Evolutionary conservation across 1,284 basidiomycete genomes (phyloP), one percentile per base, ranked within the genome.

Genomic region (Veloporphyrellus conicus): DNA sequence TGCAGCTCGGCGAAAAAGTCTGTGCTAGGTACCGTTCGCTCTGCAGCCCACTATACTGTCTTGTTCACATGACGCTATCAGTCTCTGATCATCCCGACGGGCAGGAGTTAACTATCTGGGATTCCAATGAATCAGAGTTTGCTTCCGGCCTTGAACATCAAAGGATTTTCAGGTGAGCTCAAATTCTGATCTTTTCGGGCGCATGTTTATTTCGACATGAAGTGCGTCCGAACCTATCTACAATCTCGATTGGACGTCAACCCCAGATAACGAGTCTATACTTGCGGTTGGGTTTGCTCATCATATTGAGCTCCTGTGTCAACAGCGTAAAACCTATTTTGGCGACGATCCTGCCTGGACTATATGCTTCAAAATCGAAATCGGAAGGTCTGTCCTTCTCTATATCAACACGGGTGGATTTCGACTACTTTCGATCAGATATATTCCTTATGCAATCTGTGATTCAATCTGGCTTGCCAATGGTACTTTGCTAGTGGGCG

Each of bases 51-150:
- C 6, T 28, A 6, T 35, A 22, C n/a, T 18, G 16, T 45, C 15
- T 23, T 50, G 32, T 52, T 54, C 45, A 54, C 25, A 49, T 37
- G 29, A 45, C 28, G 20, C 45, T 45, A 23, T 31, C 51, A 87
- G 84, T 86, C 52, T 78, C 81, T 15, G 69, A 74, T 2, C 64
- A 71, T 38, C 64, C 66, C 16, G 75, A 76, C 35, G 84, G 77
- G 2, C 76, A 90, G 50, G 89, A 93, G 61, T 68, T 95, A 47
- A 92, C 90, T 0, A 90, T 97, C 18, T 96, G 92, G 92, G 91
- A 96, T 66, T 94, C 91, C 0, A 87, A 87, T 50, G 88, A 89
- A 63, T 92, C 88, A n/a, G 90, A 94, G 64, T 97, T 96, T 65
- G 83, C 90, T 5, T 89, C 89, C 1, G 93, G 93, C 2, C 70